Conservation (phyloP, 768 basidiomycete genomes). For the Fistulinella prunicolor region DNA sequence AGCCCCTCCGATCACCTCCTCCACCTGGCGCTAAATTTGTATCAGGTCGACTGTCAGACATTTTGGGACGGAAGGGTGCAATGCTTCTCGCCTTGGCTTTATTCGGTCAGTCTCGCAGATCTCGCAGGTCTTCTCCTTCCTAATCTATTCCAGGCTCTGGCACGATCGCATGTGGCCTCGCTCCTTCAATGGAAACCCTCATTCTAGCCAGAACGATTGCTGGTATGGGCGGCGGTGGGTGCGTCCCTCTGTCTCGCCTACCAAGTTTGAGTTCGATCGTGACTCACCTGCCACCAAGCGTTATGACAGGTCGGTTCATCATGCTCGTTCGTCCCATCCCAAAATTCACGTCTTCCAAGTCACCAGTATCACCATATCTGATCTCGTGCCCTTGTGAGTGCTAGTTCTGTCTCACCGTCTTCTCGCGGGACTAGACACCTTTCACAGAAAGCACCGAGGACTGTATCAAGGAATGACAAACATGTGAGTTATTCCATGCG, state of each 20-base stretch:
- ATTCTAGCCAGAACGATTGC: slow-evolving; percentile 82
- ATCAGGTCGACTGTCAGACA: slow-evolving; percentile 78
- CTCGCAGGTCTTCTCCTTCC: slow-evolving; percentile 11
- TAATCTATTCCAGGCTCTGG: slow-evolving; percentile 57
- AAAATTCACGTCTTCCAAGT: slow-evolving; percentile 45
- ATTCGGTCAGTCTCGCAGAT: slow-evolving; percentile 57
- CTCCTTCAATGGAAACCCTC: slow-evolving; percentile 79
- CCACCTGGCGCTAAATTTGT: slow-evolving; percentile 20
- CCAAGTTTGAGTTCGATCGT: not conserved
- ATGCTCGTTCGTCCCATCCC: slow-evolving; percentile 5
- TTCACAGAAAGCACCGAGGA: slow-evolving; percentile 72
- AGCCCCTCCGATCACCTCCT: slow-evolving; percentile 21
- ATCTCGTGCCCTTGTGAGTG: slow-evolving; percentile 83
- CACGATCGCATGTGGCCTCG: slow-evolving; percentile 82
- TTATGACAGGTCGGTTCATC: slow-evolving; percentile 69
- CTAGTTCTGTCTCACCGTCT: not conserved
- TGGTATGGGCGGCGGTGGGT: slow-evolving; percentile 93
- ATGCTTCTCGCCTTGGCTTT: slow-evolving; percentile 81
- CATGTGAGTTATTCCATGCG: slow-evolving; percentile 49
- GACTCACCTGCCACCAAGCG: slow-evolving; percentile 42
- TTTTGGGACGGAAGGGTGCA: slow-evolving; percentile 80
- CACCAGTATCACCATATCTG: slow-evolving; percentile 78
- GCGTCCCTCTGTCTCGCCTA: slow-evolving; percentile 30
- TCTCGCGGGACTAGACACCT: slow-evolving; percentile 2
- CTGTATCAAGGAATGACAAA: slow-evolving; percentile 91